Base-by-base conservation (phyloP, 148 eudicot species). In the Diospyros kaki region DNA sequence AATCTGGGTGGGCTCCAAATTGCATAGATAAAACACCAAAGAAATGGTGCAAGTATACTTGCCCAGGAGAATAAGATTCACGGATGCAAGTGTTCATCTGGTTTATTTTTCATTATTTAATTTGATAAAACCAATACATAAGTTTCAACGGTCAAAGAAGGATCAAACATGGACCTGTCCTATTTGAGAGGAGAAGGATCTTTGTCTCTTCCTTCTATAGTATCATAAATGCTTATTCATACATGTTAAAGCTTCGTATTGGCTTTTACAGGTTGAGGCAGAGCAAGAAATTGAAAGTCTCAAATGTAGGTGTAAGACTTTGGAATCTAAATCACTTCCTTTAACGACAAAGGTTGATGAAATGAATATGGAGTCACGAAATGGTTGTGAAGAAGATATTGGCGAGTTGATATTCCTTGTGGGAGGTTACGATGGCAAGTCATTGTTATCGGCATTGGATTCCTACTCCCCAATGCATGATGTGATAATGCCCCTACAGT, bases 401-500 rank as follows among this genome's bases (percentile, higher is more conserved):
- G 75, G 83, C 64, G 87, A 76, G 64, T 76, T 64, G n/a, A 89
- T 93, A 60, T 83, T 80, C 73, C 52, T 93, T 40, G 65, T 83
- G 59, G 95, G 97, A 75, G 97, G 97, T 54, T 86, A 76, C 79
- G 91, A 93, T 86, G 97, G 95, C 62, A 18, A 42, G 55, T 82
- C 82, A 18, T 90, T 87, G 88, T 73, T 85, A 73, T 83, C 91
- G 58, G 75, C 91, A 38, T 75, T 93, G 76, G 86, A 87, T 45
- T 77, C 83, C 60, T 93, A 87, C 74, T 87, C 83, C 67, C 93
- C 91, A 63, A 81, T 87, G 56, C 74, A 72, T 42, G 93, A 90
- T 83, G 56, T 79, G 69, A 79, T 84, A 39, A 78, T 75, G 80
- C 75, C 93, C 64, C 80, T 86, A 17, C 79, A 69, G 75, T 87